Conservation (phyloP, 257 asterid genomes). For the Lycium ferocissimum region DNA sequence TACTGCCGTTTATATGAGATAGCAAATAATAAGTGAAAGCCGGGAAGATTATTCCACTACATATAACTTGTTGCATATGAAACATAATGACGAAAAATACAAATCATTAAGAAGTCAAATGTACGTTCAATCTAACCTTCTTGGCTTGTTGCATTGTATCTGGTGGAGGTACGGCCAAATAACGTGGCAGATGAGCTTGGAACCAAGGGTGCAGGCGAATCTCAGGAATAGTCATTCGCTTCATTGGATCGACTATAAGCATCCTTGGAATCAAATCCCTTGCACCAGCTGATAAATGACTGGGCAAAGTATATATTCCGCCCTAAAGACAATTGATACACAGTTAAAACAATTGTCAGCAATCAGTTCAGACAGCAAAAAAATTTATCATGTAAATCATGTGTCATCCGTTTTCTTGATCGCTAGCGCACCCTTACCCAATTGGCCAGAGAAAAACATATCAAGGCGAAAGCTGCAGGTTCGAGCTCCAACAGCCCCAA, state of each 20-base stretch:
- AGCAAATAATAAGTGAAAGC: slow-evolving; percentile 20
- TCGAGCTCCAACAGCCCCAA: background rate
- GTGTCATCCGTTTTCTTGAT: background rate
- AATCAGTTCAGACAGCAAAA: background rate
- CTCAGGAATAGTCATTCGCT: slow-evolving; percentile 90
- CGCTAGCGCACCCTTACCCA: background rate
- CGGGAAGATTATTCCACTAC: background rate
- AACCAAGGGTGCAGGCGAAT: slow-evolving; percentile 93
- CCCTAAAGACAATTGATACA: slow-evolving; percentile 55
- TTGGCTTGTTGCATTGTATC: slow-evolving; percentile 88
- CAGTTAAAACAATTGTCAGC: slow-evolving; percentile 29
- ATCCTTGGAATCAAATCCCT: slow-evolving; percentile 90
- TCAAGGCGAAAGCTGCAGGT: background rate
- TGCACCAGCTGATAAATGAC: slow-evolving; percentile 90
- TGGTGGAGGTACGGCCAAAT: slow-evolving; percentile 91
- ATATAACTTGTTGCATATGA: background rate
- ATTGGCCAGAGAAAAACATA: background rate
- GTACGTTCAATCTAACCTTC: slow-evolving; percentile 57
- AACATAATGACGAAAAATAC: background rate
- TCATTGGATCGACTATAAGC: slow-evolving; percentile 95
- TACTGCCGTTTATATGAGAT: background rate
- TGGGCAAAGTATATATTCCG: slow-evolving; percentile 91
- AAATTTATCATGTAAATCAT: background rate
- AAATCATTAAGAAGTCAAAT: slow-evolving; percentile 14
- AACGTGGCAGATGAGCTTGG: slow-evolving; percentile 87